phyloP scores from a whole-genome alignment of 2,329 filamentous ascomycete species.

The Botrytis medusae region DNA sequence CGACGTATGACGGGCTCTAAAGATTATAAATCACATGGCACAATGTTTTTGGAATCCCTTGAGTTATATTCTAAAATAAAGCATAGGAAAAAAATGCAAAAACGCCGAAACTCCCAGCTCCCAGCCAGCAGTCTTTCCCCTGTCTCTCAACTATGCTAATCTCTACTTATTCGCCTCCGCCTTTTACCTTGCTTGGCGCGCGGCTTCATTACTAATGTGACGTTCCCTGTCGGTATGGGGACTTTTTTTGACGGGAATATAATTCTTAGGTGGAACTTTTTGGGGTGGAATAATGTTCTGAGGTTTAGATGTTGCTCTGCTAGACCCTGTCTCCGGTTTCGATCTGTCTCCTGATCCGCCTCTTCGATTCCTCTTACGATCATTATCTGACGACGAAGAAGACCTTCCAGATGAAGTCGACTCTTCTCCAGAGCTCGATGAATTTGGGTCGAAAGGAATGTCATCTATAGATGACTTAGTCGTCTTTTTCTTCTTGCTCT shows the following conservation, averaged over 20 bases:
- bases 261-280: too few relatives aligned
- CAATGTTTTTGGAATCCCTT: background rate
- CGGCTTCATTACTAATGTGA: too few relatives aligned
- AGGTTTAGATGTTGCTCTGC: too few relatives aligned
- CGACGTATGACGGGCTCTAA: rapidly evolving
- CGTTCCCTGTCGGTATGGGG: rapidly evolving
- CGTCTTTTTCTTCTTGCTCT: too few relatives aligned
- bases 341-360: background rate
- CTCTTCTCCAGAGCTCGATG: too few relatives aligned
- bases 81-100: background rate
- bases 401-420: too few relatives aligned
- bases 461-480: too few relatives aligned
- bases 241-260: background rate
- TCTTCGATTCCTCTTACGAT: rapidly evolving
- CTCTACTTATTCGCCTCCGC: rapidly evolving
- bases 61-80: background rate
- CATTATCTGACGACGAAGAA: background rate
- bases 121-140: background rate
- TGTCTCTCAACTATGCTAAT: background rate
- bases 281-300: too few relatives aligned
- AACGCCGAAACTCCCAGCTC: background rate
- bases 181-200: too few relatives aligned
- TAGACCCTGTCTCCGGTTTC: background rate
- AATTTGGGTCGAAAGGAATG: too few relatives aligned
- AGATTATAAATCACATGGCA: background rate